A percentile compares a stretch with the other conserved stretches of the same genome.
These are phyloP conservation scores for Schizopora paradoxa DNA, from an alignment of 1,284 basidiomycete genomes.

Conservation along the genomic window DNA sequence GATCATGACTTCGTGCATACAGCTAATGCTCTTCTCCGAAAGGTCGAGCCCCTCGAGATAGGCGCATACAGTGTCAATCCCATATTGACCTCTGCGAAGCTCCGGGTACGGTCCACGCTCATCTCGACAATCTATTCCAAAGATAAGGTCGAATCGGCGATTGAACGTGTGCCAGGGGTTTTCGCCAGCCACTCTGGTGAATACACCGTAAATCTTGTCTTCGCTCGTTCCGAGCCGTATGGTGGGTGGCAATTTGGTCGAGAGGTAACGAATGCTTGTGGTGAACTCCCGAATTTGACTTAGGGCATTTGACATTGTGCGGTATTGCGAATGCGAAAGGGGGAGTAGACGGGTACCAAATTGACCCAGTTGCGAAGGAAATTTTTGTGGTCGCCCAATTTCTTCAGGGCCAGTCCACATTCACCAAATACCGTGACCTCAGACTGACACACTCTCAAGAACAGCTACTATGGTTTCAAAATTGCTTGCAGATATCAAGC, in stretches of 20 bases:
- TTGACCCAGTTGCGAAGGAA: too few species aligned
- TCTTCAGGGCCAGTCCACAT: too few species aligned
- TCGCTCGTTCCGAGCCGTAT: neutral
- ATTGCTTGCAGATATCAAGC: too few species aligned
- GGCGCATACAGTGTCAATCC: neutral
- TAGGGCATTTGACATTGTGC: too few species aligned
- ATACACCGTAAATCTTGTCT: neutral
- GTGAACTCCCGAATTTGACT: too few species aligned
- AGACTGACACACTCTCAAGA: too few species aligned
- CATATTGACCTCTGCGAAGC: conserved; percentile 2
- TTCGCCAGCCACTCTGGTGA: neutral
- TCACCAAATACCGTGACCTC: too few species aligned
- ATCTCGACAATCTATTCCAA: conserved; percentile 3
- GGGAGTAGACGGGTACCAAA: too few species aligned
- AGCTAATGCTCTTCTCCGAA: neutral
- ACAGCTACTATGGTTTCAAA: too few species aligned
- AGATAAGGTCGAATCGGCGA: conserved; percentile 8
- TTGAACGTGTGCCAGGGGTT: conserved; percentile 8
- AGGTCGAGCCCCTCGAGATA: neutral
- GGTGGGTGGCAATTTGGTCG: neutral
- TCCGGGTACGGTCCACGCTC: conserved; percentile 4
- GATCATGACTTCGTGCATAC: neutral
- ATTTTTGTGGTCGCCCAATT: too few species aligned
- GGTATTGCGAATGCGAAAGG: too few species aligned
- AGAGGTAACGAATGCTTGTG: too few species aligned